Evolutionary conservation across 768 basidiomycete species (phyloP), one percentile per base, ranked within the genome.

Genomic region (Obba rivulosa): DNA sequence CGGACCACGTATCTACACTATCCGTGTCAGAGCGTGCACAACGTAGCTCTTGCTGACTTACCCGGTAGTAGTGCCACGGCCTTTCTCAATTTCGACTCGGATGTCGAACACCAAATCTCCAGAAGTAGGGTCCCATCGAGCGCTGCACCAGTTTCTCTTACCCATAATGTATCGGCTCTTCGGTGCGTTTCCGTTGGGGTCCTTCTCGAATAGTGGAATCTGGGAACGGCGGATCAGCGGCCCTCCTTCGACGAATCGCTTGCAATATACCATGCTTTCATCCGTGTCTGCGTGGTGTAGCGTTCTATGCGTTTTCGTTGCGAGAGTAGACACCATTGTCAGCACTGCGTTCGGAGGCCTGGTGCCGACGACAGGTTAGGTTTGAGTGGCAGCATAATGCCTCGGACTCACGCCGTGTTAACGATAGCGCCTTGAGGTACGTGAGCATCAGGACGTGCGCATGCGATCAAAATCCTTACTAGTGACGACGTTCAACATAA

Each of bases 401-500:
- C 28, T 31, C n/a, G n/a, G 9, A 72, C 87, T 62, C 61, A 85
- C 86, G 95, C 93, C 4, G 95, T 96, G 62, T 96, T 95, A 41
- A 99, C 95, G 54, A 99, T 98, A 13, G 95, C 95, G 58, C 82
- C 81, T 83, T 44, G 36, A 53, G 35, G 9, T 8, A 10, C 9
- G 35, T 43, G n/a, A 44, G 24, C 16, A 45, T 17, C 20, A 2
- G 20, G 8, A 4, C 43, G 35, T 8, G 49, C 49, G 28, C 17
- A 20, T 24, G 31, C 36, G 7, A 20, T 18, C 9, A 23, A 4
- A 16, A 34, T 14, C 68, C 79, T 52, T 57, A 84, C 90, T 92
- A 4, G 88, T 81, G 8, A 91, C 78, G 28, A 93, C 69, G 56
- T 95, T 94, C 41, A 94, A 62, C 93, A 98, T 97, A 65, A 90